A percentile compares a stretch with the other conserved stretches of the same genome.
phyloP scores from a whole-genome alignment of 192 early-diverging fungal species.

The Neocallimastix lanati region DNA sequence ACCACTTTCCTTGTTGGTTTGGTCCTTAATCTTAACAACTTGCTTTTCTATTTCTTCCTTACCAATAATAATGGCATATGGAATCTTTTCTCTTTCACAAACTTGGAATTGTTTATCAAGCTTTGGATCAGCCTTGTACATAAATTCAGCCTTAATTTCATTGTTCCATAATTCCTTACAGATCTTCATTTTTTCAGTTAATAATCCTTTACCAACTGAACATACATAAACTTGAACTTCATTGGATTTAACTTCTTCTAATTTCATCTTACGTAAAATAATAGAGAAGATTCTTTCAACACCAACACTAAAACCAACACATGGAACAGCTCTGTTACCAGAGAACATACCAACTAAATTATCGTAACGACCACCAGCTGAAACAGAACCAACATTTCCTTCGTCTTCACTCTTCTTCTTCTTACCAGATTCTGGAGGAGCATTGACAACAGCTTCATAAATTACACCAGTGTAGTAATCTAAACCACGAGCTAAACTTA shows the following conservation, averaged over 20 bases:
- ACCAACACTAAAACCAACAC: conserved; percentile 88
- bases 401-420: conserved; percentile 1
- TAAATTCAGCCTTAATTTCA: conserved; percentile 73
- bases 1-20: neutral
- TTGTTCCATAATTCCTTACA: conserved; percentile 80
- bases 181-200: conserved; percentile 77
- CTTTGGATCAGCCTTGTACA: conserved; percentile 80
- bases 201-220: conserved; percentile 52
- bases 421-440: conserved; percentile 14
- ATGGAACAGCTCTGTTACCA: conserved; percentile 61
- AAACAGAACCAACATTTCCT: conserved; percentile 82
- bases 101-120: conserved; percentile 55
- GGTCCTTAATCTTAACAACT: conserved; percentile 69
- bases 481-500: conserved; percentile 86
- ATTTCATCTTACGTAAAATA: conserved; percentile 35
- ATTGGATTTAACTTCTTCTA: conserved; percentile 49
- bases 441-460: conserved; percentile 67
- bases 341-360: conserved; percentile 92
- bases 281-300: conserved; percentile 91
- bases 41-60: conserved; percentile 58
- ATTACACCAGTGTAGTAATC: conserved; percentile 99
- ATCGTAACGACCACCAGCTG: conserved; percentile 95
- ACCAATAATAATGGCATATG: conserved; percentile 77
- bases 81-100: conserved; percentile 74
- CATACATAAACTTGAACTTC: conserved; percentile 74